phyloP scores from a whole-genome alignment of 345 rosid species.

The Orychophragmus violaceus region DNA sequence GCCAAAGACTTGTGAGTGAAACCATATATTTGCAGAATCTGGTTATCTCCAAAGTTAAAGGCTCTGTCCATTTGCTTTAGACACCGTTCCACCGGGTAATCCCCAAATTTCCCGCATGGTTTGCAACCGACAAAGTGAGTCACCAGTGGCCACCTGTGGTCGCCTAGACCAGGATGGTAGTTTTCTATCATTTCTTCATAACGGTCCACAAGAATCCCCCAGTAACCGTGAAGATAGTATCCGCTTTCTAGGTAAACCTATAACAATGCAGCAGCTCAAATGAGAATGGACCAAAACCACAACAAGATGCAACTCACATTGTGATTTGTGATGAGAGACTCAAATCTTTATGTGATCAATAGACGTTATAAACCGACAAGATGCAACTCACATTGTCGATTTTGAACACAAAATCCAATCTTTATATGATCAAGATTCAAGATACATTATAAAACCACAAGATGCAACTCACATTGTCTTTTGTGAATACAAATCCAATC shows the following conservation, averaged over 20 bases:
- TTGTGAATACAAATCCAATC: background rate
- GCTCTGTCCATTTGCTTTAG: constrained; percentile 78
- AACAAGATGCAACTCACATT: constrained; percentile 8
- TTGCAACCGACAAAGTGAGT: constrained; percentile 87
- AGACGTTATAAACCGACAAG: background rate
- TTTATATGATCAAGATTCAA: too few relatives aligned
- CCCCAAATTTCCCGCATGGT: constrained; percentile 63
- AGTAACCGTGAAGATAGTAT: constrained; percentile 67
- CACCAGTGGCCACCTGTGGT: constrained; percentile 74
- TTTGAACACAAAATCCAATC: too few relatives aligned
- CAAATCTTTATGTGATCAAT: background rate
- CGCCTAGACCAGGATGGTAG: constrained; percentile 57
- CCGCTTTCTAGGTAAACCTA: constrained; percentile 55
- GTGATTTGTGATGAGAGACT: background rate
- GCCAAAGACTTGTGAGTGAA: constrained; percentile 47
- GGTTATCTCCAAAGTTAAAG: constrained; percentile 69
- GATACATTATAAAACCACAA: background rate
- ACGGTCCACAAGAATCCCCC: constrained; percentile 63
- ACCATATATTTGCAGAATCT: constrained; percentile 67
- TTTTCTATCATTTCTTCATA: constrained; percentile 70
- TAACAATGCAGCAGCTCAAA: background rate
- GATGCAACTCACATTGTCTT: constrained; percentile 12
- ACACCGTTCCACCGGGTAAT: constrained; percentile 62
- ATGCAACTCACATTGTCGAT: too few relatives aligned
- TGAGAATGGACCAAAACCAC: background rate